phyloP scores from a whole-genome alignment of 257 asterid species.

The Plantago ovata region DNA sequence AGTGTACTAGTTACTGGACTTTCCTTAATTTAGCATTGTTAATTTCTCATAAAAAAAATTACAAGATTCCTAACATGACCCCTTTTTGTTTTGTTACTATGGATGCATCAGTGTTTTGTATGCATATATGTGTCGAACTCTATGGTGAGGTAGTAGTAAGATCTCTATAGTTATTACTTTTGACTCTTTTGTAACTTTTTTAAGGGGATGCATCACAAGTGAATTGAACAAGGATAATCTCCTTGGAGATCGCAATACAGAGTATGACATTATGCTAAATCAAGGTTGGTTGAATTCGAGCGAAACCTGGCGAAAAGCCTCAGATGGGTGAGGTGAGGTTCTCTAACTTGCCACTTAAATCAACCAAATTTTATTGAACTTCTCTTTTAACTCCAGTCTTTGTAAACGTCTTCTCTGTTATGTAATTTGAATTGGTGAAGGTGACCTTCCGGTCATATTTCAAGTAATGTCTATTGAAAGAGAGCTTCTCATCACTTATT shows the following conservation, averaged over 20 bases:
- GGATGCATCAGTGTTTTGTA: not conserved
- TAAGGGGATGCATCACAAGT: conserved; percentile 38
- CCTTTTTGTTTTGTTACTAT: not conserved
- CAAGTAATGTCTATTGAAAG: too few relatives aligned
- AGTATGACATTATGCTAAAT: conserved; percentile 73
- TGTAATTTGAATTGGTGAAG: too few relatives aligned
- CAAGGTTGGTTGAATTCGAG: conserved; percentile 79
- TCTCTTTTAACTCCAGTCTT: not conserved
- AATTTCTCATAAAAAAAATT: too few relatives aligned
- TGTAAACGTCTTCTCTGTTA: too few relatives aligned
- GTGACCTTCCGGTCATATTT: too few relatives aligned
- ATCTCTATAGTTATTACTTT: not conserved
- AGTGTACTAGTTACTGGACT: too few relatives aligned
- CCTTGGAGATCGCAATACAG: conserved; percentile 68
- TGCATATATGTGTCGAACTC: not conserved
- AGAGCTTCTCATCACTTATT: too few relatives aligned
- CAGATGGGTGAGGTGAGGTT: conserved; percentile 94
- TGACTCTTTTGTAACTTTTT: conserved; percentile 11
- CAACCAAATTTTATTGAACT: not conserved
- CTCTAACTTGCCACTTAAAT: not conserved
- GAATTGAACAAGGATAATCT: conserved; percentile 44
- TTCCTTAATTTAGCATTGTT: too few relatives aligned
- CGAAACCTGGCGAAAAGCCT: conserved; percentile 87
- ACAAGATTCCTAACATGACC: too few relatives aligned
- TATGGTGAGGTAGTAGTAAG: not conserved